Evolutionary conservation across 208 protist species (phyloP).

Genomic region (Trypanosoma brucei): DNA sequence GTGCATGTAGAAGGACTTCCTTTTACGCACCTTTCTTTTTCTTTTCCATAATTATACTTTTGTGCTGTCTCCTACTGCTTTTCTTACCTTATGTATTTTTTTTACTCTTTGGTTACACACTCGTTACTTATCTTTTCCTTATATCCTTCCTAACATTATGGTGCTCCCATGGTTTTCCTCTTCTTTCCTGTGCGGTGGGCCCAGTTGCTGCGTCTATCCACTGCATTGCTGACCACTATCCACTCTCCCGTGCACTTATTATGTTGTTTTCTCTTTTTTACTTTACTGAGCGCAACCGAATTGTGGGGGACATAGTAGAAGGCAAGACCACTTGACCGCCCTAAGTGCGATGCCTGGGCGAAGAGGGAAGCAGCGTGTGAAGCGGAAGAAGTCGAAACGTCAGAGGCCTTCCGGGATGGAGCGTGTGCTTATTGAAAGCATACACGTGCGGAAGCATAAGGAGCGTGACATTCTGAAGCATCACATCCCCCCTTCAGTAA

Average conservation of each 20-base stretch:
- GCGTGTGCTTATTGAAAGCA: conserved; percentile 82
- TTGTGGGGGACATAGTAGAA: background rate
- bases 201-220: too few species aligned
- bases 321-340: background rate
- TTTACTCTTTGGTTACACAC: too few species aligned
- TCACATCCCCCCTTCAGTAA: conserved; percentile 65
- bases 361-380: conserved; percentile 84
- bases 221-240: too few species aligned
- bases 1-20: too few species aligned
- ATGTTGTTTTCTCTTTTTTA: background rate
- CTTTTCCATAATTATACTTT: too few species aligned
- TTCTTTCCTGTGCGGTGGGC: too few species aligned
- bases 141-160: too few species aligned
- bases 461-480: conserved; percentile 77
- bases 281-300: background rate
- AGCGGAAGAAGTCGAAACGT: conserved; percentile 86
- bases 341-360: conserved; percentile 68
- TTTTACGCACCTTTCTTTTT: too few species aligned
- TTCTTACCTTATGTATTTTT: too few species aligned
- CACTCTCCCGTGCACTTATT: background rate
- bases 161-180: too few species aligned
- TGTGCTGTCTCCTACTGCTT: too few species aligned
- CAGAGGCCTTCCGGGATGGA: conserved; percentile 82
- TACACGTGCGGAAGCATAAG: conserved; percentile 77
- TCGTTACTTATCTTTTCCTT: too few species aligned